These are phyloP conservation scores for Termitomyces sp. DNA, from an alignment of 768 basidiomycete species.

Conservation along the genomic window DNA sequence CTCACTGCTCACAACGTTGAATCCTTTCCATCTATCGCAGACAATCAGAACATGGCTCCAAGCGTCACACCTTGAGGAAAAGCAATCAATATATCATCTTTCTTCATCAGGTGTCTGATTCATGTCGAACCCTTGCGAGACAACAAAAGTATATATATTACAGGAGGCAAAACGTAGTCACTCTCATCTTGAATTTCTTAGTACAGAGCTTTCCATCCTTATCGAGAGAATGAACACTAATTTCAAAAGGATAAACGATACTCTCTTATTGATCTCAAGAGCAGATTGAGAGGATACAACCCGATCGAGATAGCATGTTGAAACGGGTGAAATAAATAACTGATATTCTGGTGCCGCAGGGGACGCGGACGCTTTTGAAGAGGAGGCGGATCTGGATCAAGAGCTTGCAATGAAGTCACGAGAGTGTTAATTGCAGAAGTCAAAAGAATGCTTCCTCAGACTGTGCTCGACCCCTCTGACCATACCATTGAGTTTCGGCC, in stretches of 20 bases:
- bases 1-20: not conserved
- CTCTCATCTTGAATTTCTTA: not conserved
- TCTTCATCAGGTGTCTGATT: no score
- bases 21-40: not conserved
- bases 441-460: not conserved
- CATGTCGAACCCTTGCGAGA: no score
- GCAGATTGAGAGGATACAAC: not conserved
- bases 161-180: not conserved
- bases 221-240: not conserved
- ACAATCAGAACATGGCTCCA: not conserved
- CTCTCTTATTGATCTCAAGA: not conserved
- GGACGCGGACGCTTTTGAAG: not conserved
- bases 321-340: no score
- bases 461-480: no score
- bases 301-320: not conserved
- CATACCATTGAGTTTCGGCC: not conserved
- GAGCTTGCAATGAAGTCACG: not conserved
- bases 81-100: no score
- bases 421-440: not conserved
- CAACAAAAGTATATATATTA: not conserved
- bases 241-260: not conserved
- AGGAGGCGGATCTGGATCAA: not conserved
- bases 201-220: not conserved
- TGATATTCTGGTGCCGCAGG: not conserved
- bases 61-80: no score